Evolutionary conservation across 805 yeast species (phyloP).

Genomic region (Lipomyces orientalis): DNA sequence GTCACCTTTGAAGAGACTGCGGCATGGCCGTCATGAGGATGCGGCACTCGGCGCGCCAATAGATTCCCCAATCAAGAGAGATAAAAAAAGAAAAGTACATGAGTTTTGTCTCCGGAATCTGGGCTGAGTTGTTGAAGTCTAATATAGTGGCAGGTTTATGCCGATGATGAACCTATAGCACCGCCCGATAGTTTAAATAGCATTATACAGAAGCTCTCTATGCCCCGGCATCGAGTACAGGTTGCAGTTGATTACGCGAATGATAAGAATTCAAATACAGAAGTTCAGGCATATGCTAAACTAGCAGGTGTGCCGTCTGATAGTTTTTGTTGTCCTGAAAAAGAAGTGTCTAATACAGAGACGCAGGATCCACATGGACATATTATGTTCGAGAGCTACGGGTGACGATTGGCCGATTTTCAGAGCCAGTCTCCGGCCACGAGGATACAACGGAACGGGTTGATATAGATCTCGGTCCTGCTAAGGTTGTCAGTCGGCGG

Average conservation of each 20-base stretch:
- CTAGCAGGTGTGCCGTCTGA: conserved; percentile 67
- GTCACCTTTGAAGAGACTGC: conserved; percentile 31
- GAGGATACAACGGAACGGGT: conserved; percentile 47
- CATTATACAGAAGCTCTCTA: conserved; percentile 66
- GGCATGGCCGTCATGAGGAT: conserved; percentile 20
- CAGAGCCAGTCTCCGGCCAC: conserved; percentile 47
- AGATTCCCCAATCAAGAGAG: conserved; percentile 21
- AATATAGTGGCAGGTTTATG: conserved; percentile 6
- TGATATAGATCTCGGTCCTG: conserved; percentile 94
- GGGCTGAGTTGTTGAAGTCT: neutral
- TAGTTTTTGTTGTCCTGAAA: neutral
- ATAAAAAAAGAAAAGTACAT: conserved; percentile 33
- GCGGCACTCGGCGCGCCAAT: neutral
- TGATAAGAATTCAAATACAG: conserved; percentile 65
- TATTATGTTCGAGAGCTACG: conserved; percentile 81
- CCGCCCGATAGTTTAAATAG: conserved; percentile 33
- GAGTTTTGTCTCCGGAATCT: neutral
- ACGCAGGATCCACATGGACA: conserved; percentile 73
- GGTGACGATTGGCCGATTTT: conserved; percentile 85
- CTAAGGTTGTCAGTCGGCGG: conserved; percentile 91
- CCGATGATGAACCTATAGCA: conserved; percentile 21
- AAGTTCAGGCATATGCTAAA: conserved; percentile 98
- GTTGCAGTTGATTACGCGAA: conserved; percentile 78
- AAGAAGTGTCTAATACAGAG: neutral
- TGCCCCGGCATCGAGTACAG: conserved; percentile 76